A percentile compares a stretch with the other conserved stretches of the same genome.
Evolutionary conservation across 2,329 filamentous ascomycete genomes (phyloP).

Genomic region (Davidsoniella eucalypti): DNA sequence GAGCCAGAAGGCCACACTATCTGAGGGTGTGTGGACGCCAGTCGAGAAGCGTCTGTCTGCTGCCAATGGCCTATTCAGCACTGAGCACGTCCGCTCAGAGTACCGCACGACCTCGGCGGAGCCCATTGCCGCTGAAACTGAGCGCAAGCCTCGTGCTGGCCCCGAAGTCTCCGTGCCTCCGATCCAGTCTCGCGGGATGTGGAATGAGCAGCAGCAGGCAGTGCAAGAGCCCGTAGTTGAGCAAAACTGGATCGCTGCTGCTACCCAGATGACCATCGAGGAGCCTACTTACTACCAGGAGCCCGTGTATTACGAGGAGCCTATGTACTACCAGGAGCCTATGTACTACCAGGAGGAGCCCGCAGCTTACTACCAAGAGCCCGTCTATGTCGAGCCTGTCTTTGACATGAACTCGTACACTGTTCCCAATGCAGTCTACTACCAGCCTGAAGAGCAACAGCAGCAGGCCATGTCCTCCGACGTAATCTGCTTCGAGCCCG

Average conservation of each 20-base stretch:
- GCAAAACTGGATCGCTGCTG: conserved; percentile 15
- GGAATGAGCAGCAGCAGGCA: too few relatives aligned
- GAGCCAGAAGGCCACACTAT: not conserved
- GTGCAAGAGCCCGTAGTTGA: not conserved
- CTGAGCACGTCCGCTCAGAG: conserved; percentile 14
- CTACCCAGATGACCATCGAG: not conserved
- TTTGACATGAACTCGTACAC: not conserved
- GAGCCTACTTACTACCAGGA: conserved; percentile 4
- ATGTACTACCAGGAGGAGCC: conserved; percentile 2
- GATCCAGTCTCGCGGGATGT: conserved; percentile 16
- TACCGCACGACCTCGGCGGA: conserved; percentile 20
- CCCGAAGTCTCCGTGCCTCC: conserved; percentile 17
- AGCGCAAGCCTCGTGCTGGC: conserved; percentile 20
- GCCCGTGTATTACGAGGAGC: conserved; percentile 3
- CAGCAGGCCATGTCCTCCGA: not conserved
- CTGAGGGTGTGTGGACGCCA: conserved; percentile 1
- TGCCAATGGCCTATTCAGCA: conserved; percentile 15
- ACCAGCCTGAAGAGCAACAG: not conserved
- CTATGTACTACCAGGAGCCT: not conserved
- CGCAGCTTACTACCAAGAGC: conserved; percentile 2
- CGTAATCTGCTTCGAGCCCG: not conserved
- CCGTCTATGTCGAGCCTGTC: not conserved
- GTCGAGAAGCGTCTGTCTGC: not conserved
- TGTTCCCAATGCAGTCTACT: not conserved
- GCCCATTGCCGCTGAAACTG: conserved; percentile 21